Evolutionary conservation across 805 yeast species (phyloP).

Genomic region (Danielia oregonensis): DNA sequence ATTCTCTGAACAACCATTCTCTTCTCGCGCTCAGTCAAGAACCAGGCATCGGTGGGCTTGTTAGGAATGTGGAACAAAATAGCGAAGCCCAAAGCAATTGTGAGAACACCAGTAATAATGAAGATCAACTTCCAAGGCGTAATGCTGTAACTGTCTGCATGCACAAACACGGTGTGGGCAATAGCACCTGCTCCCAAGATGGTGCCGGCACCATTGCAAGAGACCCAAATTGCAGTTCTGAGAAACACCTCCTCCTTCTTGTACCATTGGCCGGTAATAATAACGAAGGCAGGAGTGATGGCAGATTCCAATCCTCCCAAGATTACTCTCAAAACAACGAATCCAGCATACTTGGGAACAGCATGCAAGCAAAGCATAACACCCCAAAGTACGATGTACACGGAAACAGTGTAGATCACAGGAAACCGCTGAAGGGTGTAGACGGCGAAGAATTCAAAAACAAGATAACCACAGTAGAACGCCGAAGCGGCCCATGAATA

Average conservation of each 20-base stretch:
- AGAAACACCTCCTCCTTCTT: slow-evolving; percentile 34
- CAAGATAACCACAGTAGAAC: slow-evolving; percentile 15
- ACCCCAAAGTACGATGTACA: slow-evolving; percentile 10
- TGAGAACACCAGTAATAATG: slow-evolving; percentile 29
- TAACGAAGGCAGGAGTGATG: slow-evolving; percentile 12
- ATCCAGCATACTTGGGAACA: slow-evolving; percentile 8
- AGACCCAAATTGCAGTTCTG: slow-evolving; percentile 32
- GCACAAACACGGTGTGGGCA: slow-evolving; percentile 49
- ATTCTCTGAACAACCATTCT: slow-evolving; percentile 18
- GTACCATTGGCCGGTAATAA: slow-evolving; percentile 58
- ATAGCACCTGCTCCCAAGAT: slow-evolving; percentile 34
- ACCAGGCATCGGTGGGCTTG: slow-evolving; percentile 29
- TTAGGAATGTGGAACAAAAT: slow-evolving; percentile 33
- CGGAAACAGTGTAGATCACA: slow-evolving; percentile 2
- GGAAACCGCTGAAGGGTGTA: slow-evolving; percentile 8
- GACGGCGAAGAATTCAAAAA: slow-evolving; percentile 8
- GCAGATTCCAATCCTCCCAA: slow-evolving; percentile 9
- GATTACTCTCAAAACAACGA: slow-evolving; percentile 8
- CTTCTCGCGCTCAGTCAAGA: slow-evolving; percentile 28
- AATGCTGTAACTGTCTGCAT: slow-evolving; percentile 37
- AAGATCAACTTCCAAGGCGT: slow-evolving; percentile 38
- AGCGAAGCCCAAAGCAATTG: slow-evolving; percentile 15
- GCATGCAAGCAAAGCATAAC: slow-evolving; percentile 8
- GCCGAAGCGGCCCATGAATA: slow-evolving; percentile 26
- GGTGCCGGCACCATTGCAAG: slow-evolving; percentile 30